Evolutionary conservation across 164 flowering plant genomes (phyloP).

Genomic region (Annona cherimola): DNA sequence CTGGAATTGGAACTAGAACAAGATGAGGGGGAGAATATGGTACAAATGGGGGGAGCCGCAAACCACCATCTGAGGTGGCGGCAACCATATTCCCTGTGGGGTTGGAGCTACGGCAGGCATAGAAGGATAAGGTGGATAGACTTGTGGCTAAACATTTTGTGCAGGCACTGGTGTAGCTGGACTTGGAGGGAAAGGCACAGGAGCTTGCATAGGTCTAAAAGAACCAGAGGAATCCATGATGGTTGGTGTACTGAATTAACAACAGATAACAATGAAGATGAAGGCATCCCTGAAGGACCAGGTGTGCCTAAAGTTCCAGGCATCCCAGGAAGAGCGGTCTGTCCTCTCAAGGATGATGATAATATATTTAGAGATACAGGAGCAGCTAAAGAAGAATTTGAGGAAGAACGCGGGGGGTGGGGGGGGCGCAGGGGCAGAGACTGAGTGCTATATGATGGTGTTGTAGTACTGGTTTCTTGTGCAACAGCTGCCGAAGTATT

Average conservation of each 20-base stretch:
- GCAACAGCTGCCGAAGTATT: slow-evolving; percentile 20
- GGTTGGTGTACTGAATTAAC: slow-evolving; percentile 16
- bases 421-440: slow-evolving; percentile 27
- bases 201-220: slow-evolving; percentile 25
- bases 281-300: slow-evolving; percentile 51
- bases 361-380: slow-evolving; percentile 28
- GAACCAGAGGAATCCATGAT: slow-evolving; percentile 27
- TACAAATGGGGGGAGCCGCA: slow-evolving; percentile 54
- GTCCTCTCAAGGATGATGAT: slow-evolving; percentile 21
- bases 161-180: slow-evolving; percentile 5
- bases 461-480: slow-evolving; percentile 21
- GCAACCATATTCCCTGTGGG: slow-evolving; percentile 70
- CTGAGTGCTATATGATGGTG: slow-evolving; percentile 27
- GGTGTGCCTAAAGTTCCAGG: slow-evolving; percentile 33
- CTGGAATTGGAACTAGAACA: too few species aligned
- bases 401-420: slow-evolving; percentile 22
- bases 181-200: slow-evolving; percentile 23
- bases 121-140: slow-evolving; percentile 37
- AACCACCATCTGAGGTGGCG: slow-evolving; percentile 49
- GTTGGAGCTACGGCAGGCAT: slow-evolving; percentile 42
- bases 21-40: slow-evolving; percentile 45
- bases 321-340: slow-evolving; percentile 30
- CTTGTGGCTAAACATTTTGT: slow-evolving; percentile 35
- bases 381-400: slow-evolving; percentile 16
- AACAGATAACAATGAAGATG: slow-evolving; percentile 24